A percentile compares a stretch with the other conserved stretches of the same genome.
Conservation (phyloP, 169 alveolate species). For the Cryptosporidium xiaoi region DNA sequence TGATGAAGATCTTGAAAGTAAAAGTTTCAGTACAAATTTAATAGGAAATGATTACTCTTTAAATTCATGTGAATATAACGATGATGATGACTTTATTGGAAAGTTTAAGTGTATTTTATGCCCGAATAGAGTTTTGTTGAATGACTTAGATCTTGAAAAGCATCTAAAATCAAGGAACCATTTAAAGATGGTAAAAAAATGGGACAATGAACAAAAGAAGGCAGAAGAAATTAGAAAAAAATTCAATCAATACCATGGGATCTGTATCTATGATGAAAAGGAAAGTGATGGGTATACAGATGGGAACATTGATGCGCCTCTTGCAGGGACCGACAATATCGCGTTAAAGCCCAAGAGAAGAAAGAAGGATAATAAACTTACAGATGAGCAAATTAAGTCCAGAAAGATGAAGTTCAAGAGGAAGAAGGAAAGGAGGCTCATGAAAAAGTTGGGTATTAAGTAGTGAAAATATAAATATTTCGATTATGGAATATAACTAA, state of each 20-base stretch:
- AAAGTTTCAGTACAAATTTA: neutral
- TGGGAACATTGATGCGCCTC: neutral
- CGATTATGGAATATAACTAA: conserved; percentile 50
- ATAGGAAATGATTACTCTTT: neutral
- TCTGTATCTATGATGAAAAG: neutral
- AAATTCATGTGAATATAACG: neutral
- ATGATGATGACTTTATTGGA: conserved; percentile 57
- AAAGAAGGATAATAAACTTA: neutral
- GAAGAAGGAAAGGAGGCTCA: conserved; percentile 2
- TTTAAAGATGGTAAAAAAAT: conserved; percentile 6
- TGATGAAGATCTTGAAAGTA: neutral
- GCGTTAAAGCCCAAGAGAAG: neutral
- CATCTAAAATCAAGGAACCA: conserved; percentile 76
- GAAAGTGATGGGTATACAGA: neutral
- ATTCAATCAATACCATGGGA: conserved; percentile 15
- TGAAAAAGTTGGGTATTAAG: neutral
- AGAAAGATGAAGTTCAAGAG: conserved; percentile 13
- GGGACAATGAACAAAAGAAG: conserved; percentile 28
- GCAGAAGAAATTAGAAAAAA: conserved; percentile 23
- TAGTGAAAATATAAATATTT: neutral
- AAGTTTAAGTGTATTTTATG: conserved; percentile 77
- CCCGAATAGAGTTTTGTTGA: conserved; percentile 74
- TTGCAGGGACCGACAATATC: neutral
- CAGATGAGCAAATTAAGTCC: conserved; percentile 16
- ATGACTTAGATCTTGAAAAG: conserved; percentile 77